Percentiles rank a stretch among this genome's conserved stretches.
Conservation (phyloP, 139 green algal genomes). For the Eudorina sp. region DNA sequence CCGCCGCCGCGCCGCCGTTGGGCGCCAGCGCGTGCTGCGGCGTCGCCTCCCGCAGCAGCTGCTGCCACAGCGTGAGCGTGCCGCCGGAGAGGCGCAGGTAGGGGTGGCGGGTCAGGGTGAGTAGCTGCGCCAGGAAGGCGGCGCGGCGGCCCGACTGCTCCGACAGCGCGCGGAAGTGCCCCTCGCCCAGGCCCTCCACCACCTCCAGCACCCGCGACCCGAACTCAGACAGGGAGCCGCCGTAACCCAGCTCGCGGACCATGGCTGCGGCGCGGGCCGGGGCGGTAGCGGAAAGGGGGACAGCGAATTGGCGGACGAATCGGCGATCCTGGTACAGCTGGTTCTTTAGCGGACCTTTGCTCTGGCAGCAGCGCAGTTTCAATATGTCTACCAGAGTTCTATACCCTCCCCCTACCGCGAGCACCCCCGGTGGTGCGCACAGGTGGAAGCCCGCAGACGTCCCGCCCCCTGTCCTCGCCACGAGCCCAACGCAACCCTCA, state of each 20-base stretch:
- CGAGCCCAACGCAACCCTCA: too few species aligned
- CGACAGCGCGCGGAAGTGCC: slow-evolving; percentile 63
- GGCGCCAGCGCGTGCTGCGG: slow-evolving; percentile 19
- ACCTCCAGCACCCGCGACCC: slow-evolving; percentile 74
- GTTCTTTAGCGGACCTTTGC: too few species aligned
- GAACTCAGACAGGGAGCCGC: slow-evolving; percentile 77
- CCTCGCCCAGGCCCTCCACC: slow-evolving; percentile 66
- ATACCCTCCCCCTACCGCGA: too few species aligned
- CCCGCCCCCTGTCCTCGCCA: too few species aligned
- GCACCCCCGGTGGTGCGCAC: too few species aligned
- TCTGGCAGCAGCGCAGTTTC: too few species aligned
- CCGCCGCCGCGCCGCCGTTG: slow-evolving; percentile 17
- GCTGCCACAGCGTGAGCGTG: slow-evolving; percentile 78
- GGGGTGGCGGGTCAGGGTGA: slow-evolving; percentile 77
- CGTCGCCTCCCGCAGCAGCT: slow-evolving; percentile 61
- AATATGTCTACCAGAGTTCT: too few species aligned
- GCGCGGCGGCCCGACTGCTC: not conserved
- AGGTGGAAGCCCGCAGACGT: too few species aligned
- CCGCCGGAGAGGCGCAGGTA: slow-evolving; percentile 74
- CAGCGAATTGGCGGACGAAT: not conserved
- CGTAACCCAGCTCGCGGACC: slow-evolving; percentile 67
- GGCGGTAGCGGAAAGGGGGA: not conserved
- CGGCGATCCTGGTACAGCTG: too few species aligned
- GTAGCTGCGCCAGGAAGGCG: slow-evolving; percentile 50
- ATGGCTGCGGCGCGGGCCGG: slow-evolving; percentile 19